Percentiles rank a stretch among this genome's conserved stretches.
These are phyloP conservation scores for Geotrichum siamense DNA, from an alignment of 1,139 yeast genomes.

Conservation along the genomic window DNA sequence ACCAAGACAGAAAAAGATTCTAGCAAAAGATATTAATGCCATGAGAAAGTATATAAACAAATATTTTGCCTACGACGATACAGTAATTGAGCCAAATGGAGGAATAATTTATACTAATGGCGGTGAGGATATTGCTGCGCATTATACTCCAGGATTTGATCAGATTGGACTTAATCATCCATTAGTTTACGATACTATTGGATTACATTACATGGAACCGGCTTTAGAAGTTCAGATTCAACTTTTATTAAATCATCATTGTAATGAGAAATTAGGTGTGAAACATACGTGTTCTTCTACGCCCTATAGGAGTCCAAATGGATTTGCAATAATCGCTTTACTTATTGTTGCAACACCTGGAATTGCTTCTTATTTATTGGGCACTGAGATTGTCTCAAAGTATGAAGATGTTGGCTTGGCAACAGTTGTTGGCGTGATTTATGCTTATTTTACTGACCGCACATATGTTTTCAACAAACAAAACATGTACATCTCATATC, in stretches of 20 bases:
- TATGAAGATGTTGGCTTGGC: conserved; percentile 2
- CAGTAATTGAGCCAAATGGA: background rate
- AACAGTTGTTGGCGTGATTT: conserved; percentile 9
- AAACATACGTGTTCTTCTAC: background rate
- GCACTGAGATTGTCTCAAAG: background rate
- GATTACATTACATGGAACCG: conserved; percentile 10
- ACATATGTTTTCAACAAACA: conserved; percentile 13
- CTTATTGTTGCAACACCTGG: background rate
- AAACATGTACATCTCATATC: conserved; percentile 7
- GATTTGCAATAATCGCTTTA: background rate
- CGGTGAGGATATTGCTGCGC: conserved; percentile 1
- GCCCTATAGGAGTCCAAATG: conserved; percentile 9
- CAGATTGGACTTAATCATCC: conserved; percentile 12
- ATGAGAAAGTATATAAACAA: conserved; percentile 13
- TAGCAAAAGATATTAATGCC: conserved; percentile 1
- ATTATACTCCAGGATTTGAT: conserved; percentile 15
- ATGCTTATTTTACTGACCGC: conserved; percentile 14
- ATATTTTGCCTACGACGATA: conserved; percentile 9
- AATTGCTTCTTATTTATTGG: background rate
- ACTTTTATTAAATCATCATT: conserved; percentile 15
- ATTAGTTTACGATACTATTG: conserved; percentile 13
- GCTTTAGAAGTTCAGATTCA: conserved; percentile 10
- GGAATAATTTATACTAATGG: conserved; percentile 11
- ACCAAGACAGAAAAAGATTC: background rate
- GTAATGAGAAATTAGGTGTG: conserved; percentile 7